A percentile compares a stretch with the other conserved stretches of the same genome.
phyloP scores from a whole-genome alignment of 352 stramenopile species.

The Pythium vanterpoolii region DNA sequence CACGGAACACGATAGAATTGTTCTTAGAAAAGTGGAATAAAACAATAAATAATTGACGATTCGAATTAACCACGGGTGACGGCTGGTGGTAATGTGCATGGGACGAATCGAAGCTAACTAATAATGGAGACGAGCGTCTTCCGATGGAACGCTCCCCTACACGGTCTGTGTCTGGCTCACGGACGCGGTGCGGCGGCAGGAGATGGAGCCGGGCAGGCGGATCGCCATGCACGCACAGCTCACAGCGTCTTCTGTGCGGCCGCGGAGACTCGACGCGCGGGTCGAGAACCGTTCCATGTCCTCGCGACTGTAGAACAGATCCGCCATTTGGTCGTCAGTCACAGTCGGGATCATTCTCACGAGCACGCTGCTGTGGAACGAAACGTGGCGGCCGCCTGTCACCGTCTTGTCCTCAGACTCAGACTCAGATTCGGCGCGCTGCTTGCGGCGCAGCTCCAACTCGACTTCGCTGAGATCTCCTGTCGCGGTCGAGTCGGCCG shows the following conservation, averaged over 20 bases:
- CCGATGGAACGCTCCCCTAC: slow-evolving; percentile 2
- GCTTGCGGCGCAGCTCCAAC: slow-evolving; percentile 1
- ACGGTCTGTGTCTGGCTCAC: slow-evolving; percentile 1
- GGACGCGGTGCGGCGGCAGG: slow-evolving; percentile 12
- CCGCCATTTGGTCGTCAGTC: slow-evolving; percentile 38
- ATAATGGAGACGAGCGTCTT: slow-evolving; percentile 4
- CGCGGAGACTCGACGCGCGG: slow-evolving; percentile 43
- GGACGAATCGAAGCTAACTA: background rate
- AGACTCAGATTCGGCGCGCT: slow-evolving; percentile 4
- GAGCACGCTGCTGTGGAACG: slow-evolving; percentile 55
- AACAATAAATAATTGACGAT: slow-evolving; percentile 1
- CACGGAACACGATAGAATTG: background rate
- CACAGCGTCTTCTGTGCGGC: slow-evolving; percentile 55
- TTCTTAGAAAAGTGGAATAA: background rate
- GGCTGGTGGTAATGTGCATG: background rate
- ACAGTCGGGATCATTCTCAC: slow-evolving; percentile 58
- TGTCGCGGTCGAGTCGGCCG: slow-evolving; percentile 25
- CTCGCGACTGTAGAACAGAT: slow-evolving; percentile 65
- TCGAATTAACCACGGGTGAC: background rate
- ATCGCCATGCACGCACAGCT: slow-evolving; percentile 27
- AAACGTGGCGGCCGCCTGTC: slow-evolving; percentile 33
- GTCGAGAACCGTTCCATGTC: slow-evolving; percentile 62
- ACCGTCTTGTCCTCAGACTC: background rate
- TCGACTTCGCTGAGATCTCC: slow-evolving; percentile 19
- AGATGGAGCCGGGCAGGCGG: slow-evolving; percentile 27